Base-by-base conservation (phyloP, 2,329 filamentous ascomycete genomes). In the Diaporthe aspalathi region DNA sequence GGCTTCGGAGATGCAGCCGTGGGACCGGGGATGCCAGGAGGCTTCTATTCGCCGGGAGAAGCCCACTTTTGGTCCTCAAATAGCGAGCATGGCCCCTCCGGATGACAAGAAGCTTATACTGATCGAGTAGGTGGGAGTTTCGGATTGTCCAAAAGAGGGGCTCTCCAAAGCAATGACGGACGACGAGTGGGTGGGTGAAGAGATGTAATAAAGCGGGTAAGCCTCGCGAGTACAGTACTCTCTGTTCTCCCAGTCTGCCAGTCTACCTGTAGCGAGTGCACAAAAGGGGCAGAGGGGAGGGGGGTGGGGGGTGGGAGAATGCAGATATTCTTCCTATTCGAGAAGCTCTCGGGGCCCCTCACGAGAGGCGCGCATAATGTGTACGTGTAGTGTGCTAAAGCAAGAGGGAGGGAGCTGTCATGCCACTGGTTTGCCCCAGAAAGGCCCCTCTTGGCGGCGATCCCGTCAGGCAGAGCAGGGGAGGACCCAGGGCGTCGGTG, bases 71-170 rank as follows among this genome's bases (percentile, higher is more conserved):
- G 68, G 24, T 70, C 68, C 68, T 70, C 68, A 45, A 50, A 40
- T 67, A 54, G 52, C 65, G 53, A 66, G 60, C 29, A 24, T 45
- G 45, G n/a, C 27, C 49, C 60, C 60, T 47, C 60, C 57, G 32
- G n/a, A 20, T 17, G 53, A 50, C 40, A 56, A 53, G 47, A 71
- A 54, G 70, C 70, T 68, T 71, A 62, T 68, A 57, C 70, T 32
- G 57, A 62, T 62, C 24, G 32, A 57, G 68, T 52, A 70, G 54
- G 68, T 66, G 62, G 35, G 27, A 57, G 68, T 67, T 67, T 70
- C 62, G 62, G 24, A 54, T 67, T 65, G 45, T 67, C 32, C 40
- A 57, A 70, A 66, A 70, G 68, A 62, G 60, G 38, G 52, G 45
- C 67, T 35, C 67, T 63, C 56, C 47, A 70, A 52, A 43, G n/a